Conservation (phyloP, 768 basidiomycete genomes). For the Coprinopsis cinerea region DNA sequence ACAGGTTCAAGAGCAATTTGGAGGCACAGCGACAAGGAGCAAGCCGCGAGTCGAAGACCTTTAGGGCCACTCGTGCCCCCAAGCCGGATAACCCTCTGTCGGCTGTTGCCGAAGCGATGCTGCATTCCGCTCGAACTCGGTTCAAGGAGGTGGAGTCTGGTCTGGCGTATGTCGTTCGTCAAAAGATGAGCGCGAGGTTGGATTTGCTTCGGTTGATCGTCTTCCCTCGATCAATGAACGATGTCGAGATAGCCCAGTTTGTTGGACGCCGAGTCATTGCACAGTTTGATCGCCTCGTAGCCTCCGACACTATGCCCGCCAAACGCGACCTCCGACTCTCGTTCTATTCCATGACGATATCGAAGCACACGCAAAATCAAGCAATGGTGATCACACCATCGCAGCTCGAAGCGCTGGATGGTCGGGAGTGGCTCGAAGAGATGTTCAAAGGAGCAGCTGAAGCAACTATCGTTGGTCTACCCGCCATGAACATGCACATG, state of each 20-base stretch:
- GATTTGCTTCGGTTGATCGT: conserved; percentile 61
- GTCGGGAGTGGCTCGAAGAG: conserved; percentile 51
- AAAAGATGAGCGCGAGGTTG: conserved; percentile 70
- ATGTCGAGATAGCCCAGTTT: conserved; percentile 74
- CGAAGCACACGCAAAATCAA: conserved; percentile 62
- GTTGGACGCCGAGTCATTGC: conserved; percentile 64
- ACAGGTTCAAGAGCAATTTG: conserved; percentile 70
- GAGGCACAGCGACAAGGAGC: conserved; percentile 72
- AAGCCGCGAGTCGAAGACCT: conserved; percentile 71
- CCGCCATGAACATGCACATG: conserved; percentile 82
- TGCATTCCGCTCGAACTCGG: conserved; percentile 64
- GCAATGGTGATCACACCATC: conserved; percentile 29
- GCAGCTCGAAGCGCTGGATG: conserved; percentile 26
- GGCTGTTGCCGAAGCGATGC: conserved; percentile 81
- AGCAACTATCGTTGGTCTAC: conserved; percentile 73
- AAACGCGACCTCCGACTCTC: conserved; percentile 65
- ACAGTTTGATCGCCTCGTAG: conserved; percentile 57
- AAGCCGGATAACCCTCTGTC: conserved; percentile 78
- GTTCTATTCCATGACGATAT: conserved; percentile 73
- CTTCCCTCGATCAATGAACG: conserved; percentile 76
- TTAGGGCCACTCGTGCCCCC: conserved; percentile 63
- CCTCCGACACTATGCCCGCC: conserved; percentile 40
- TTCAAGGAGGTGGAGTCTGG: conserved; percentile 63
- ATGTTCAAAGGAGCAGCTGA: conserved; percentile 59
- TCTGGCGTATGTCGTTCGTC: conserved; percentile 57